phyloP scores from a whole-genome alignment of 192 early-diverging fungal species.

The Oehlia diaphana region DNA sequence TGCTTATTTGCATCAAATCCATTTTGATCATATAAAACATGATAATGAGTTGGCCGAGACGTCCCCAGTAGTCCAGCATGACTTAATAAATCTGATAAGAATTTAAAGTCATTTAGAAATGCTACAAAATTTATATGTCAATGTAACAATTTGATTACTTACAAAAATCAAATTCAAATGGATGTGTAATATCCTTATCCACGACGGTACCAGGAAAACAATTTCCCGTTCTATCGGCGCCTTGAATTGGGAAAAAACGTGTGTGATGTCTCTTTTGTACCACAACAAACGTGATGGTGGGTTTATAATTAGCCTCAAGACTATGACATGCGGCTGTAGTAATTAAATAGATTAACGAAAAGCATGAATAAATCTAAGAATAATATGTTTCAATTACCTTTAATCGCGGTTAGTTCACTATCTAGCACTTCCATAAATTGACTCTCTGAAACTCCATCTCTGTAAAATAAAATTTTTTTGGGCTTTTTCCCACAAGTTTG shows the following conservation, averaged over 20 bases:
- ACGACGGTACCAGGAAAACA: slow-evolving; percentile 81
- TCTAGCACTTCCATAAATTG: slow-evolving; percentile 76
- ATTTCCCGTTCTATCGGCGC: slow-evolving; percentile 75
- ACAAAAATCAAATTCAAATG: slow-evolving; percentile 86
- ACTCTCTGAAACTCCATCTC: slow-evolving; percentile 89
- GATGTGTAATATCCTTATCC: slow-evolving; percentile 73
- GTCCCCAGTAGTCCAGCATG: slow-evolving; percentile 94
- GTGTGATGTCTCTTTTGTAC: slow-evolving; percentile 62
- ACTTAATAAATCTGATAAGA: slow-evolving; percentile 62
- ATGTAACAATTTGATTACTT: neutral
- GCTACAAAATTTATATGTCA: neutral
- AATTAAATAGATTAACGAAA: slow-evolving; percentile 17
- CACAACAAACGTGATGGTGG: slow-evolving; percentile 79
- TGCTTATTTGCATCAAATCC: slow-evolving; percentile 63
- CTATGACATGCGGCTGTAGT: slow-evolving; percentile 54
- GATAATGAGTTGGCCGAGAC: slow-evolving; percentile 89
- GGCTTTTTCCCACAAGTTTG: slow-evolving; percentile 69
- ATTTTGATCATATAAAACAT: slow-evolving; percentile 87
- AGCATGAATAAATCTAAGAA: neutral
- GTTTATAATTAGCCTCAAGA: slow-evolving; percentile 70
- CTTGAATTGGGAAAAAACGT: slow-evolving; percentile 70
- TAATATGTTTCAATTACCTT: slow-evolving; percentile 22
- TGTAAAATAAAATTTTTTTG: slow-evolving; percentile 78
- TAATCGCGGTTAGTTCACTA: slow-evolving; percentile 69
- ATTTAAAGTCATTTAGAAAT: neutral